These are phyloP conservation scores for Globisporangium apiculatum DNA, from an alignment of 352 stramenopile species.

Conservation along the genomic window DNA sequence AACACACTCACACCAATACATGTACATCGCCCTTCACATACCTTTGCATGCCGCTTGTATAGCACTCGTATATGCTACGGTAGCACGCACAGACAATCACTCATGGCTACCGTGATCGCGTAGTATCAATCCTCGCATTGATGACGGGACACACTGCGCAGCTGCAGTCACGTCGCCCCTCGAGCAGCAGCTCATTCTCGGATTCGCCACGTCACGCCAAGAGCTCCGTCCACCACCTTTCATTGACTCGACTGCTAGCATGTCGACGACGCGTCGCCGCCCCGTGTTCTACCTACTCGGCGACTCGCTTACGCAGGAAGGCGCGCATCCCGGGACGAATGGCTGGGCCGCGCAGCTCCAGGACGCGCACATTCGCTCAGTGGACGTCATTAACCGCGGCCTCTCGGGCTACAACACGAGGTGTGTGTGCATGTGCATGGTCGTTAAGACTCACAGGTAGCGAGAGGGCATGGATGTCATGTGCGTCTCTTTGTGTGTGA, in stretches of 20 bases:
- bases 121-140: too few species aligned
- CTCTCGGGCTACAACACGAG: slow-evolving; percentile 49
- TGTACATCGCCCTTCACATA: too few species aligned
- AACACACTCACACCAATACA: too few species aligned
- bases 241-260: too few species aligned
- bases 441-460: not conserved
- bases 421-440: slow-evolving; percentile 1
- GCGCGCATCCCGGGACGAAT: slow-evolving; percentile 20
- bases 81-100: too few species aligned
- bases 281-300: slow-evolving; percentile 37
- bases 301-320: slow-evolving; percentile 63
- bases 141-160: too few species aligned
- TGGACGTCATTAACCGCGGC: slow-evolving; percentile 51
- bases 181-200: not conserved
- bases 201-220: not conserved
- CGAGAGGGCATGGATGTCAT: too few species aligned
- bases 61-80: too few species aligned
- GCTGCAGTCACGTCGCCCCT: too few species aligned
- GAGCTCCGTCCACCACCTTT: not conserved
- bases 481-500: not conserved
- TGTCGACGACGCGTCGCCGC: slow-evolving; percentile 5
- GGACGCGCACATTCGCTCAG: slow-evolving; percentile 40
- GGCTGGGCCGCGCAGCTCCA: slow-evolving; percentile 47
- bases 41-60: too few species aligned
- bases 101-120: too few species aligned